These are phyloP conservation scores for Crucihimalaya himalaica DNA, from an alignment of 345 rosid species.

Conservation along the genomic window DNA sequence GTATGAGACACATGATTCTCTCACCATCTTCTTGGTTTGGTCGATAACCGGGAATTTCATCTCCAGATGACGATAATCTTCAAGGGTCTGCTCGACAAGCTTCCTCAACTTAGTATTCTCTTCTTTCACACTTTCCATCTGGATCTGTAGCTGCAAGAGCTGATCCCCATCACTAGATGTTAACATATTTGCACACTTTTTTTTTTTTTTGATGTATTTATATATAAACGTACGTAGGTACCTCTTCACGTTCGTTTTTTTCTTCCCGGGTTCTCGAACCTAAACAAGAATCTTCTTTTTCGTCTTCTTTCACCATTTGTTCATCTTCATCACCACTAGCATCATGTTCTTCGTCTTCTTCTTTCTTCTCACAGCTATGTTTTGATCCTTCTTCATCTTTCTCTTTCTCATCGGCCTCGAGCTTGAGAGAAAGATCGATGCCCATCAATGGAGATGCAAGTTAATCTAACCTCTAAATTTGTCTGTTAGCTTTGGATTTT, in stretches of 20 bases:
- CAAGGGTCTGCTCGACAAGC: slow-evolving; percentile 40
- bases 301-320: slow-evolving; percentile 8
- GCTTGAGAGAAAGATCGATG: slow-evolving; percentile 37
- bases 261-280: slow-evolving; percentile 25
- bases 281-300: slow-evolving; percentile 19
- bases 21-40: slow-evolving; percentile 32
- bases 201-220: neutral
- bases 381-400: slow-evolving; percentile 30
- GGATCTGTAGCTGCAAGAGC: slow-evolving; percentile 39
- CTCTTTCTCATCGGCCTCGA: slow-evolving; percentile 11
- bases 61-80: slow-evolving; percentile 41
- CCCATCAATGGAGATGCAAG: slow-evolving; percentile 28
- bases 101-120: slow-evolving; percentile 38
- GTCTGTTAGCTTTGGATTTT: slow-evolving; percentile 18
- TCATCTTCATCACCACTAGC: slow-evolving; percentile 21
- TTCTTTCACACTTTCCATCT: slow-evolving; percentile 42
- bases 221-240: neutral
- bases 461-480: neutral
- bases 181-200: slow-evolving; percentile 9
- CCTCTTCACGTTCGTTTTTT: slow-evolving; percentile 42
- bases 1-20: slow-evolving; percentile 3
- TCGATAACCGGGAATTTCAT: slow-evolving; percentile 37
- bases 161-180: slow-evolving; percentile 22
- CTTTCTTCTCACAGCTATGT: slow-evolving; percentile 17
- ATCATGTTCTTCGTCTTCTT: slow-evolving; percentile 17